Evolutionary conservation across 2,329 filamentous ascomycete species (phyloP).

Genomic region (Xylaria sp.): DNA sequence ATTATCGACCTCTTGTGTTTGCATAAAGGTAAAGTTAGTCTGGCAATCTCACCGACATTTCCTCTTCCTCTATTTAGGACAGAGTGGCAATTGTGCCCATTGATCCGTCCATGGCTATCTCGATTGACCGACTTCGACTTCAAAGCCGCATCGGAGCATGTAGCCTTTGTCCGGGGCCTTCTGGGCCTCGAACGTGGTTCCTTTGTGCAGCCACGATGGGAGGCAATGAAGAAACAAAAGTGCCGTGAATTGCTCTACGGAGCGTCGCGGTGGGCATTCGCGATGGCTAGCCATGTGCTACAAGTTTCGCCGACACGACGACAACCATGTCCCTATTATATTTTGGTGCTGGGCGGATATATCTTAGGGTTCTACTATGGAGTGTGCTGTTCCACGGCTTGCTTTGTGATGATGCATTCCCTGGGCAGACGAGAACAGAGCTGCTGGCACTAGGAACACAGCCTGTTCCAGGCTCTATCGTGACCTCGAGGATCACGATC

Average conservation of each 20-base stretch:
- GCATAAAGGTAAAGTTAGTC: neutral
- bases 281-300: conserved; percentile 28
- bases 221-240: conserved; percentile 32
- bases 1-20: neutral
- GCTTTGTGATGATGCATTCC: conserved; percentile 22
- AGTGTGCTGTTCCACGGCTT: conserved; percentile 28
- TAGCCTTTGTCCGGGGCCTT: conserved; percentile 35
- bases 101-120: conserved; percentile 28
- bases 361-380: conserved; percentile 30
- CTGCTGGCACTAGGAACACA: conserved; percentile 30
- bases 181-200: conserved; percentile 18
- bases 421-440: conserved; percentile 22
- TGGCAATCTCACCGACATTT: conserved; percentile 11
- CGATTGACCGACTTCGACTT: conserved; percentile 31
- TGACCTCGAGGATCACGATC: conserved; percentile 34
- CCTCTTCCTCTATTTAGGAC: neutral
- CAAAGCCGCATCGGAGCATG: conserved; percentile 34
- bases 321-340: conserved; percentile 28
- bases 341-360: conserved; percentile 30
- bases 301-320: conserved; percentile 28
- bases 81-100: conserved; percentile 17
- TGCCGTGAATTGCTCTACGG: conserved; percentile 13
- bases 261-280: conserved; percentile 5
- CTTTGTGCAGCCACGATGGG: conserved; percentile 35
- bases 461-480: neutral